A percentile compares a stretch with the other conserved stretches of the same genome.
phyloP scores from a whole-genome alignment of 139 green algal species.

The Chlamydomonas eustigma region DNA sequence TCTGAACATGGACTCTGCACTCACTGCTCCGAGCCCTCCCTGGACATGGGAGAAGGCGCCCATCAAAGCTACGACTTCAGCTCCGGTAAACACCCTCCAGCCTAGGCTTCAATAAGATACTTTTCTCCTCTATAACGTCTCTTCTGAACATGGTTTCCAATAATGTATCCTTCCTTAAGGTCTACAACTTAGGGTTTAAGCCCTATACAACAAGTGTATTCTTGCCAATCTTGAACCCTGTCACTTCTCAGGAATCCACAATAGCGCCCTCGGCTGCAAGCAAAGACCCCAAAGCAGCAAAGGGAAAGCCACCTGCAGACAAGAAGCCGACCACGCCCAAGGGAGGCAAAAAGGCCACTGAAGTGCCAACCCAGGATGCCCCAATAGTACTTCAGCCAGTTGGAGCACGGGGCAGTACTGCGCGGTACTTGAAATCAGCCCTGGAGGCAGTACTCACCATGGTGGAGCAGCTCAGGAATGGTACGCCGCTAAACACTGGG shows the following conservation, averaged over 20 bases:
- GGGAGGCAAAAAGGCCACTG: constrained; percentile 12
- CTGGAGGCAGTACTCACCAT: constrained; percentile 34
- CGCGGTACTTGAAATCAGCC: constrained; percentile 7
- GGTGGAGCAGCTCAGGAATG: constrained; percentile 19
- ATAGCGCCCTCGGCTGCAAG: background rate
- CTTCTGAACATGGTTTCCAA: too few relatives aligned
- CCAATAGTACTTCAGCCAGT: constrained; percentile 1
- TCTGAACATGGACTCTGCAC: constrained; percentile 21
- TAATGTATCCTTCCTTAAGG: too few relatives aligned
- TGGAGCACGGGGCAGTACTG: constrained; percentile 16
- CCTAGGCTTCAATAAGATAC: too few relatives aligned
- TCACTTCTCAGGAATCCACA: background rate
- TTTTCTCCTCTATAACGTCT: too few relatives aligned
- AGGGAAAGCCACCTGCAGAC: constrained; percentile 12
- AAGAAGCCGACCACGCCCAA: constrained; percentile 15
- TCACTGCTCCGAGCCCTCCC: constrained; percentile 7
- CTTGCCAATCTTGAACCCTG: too few relatives aligned
- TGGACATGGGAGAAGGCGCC: constrained; percentile 10
- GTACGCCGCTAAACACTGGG: constrained; percentile 24
- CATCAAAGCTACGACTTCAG: background rate
- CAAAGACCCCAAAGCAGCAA: constrained; percentile 10
- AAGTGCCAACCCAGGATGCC: background rate
- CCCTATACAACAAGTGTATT: too few relatives aligned
- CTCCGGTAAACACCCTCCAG: constrained; percentile 10
- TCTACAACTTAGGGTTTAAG: too few relatives aligned